phyloP scores from a whole-genome alignment of 2,329 filamentous ascomycete species.

The Cryphonectria nitschkei region DNA sequence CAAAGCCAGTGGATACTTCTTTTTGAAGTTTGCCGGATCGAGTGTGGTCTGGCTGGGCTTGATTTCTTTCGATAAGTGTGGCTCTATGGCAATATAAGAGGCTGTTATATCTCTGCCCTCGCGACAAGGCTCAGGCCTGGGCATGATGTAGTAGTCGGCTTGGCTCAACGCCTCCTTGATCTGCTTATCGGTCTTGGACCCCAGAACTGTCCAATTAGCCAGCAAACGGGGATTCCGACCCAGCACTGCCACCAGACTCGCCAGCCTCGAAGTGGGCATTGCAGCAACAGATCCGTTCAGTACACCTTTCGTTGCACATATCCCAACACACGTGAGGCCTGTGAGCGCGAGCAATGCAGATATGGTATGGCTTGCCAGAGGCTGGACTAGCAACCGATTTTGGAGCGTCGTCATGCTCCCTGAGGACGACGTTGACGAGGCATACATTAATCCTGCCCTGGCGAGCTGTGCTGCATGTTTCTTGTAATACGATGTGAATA shows the following conservation, averaged over 20 bases:
- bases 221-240: not conserved
- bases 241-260: not conserved
- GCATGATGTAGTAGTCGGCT: slow-evolving; percentile 1
- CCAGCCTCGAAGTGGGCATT: not conserved
- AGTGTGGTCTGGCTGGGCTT: not conserved
- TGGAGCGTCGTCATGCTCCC: not conserved
- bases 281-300: not conserved
- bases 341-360: not conserved
- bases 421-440: not conserved
- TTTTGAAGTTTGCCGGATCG: not conserved
- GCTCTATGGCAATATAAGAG: not conserved
- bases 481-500: not conserved
- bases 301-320: not conserved
- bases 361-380: not conserved
- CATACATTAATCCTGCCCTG: not conserved
- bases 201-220: not conserved
- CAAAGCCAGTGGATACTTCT: not conserved
- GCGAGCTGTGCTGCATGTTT: slow-evolving; percentile 1
- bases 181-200: not conserved
- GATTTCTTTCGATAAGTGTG: not conserved
- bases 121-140: not conserved
- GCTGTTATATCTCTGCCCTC: not conserved
- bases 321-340: not conserved
- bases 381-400: not conserved
- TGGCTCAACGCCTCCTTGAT: not conserved